Percentiles rank a stretch among this genome's conserved stretches.
These are phyloP conservation scores for Lachancea lanzarotensis DNA, from an alignment of 805 yeast species.

Conservation along the genomic window DNA sequence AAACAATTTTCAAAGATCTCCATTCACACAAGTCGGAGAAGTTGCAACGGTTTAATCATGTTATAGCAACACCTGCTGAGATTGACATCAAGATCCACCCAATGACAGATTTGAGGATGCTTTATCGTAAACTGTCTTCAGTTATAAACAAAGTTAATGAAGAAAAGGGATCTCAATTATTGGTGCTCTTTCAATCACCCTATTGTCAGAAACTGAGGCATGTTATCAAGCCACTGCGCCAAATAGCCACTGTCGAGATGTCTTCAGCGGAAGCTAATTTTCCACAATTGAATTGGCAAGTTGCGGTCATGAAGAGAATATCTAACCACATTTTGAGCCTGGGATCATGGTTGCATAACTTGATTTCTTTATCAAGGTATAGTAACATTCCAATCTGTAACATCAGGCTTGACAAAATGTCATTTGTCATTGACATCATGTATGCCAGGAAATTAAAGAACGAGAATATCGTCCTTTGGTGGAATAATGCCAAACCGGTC, in stretches of 20 bases:
- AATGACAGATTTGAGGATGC: conserved; percentile 46
- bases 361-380: conserved; percentile 59
- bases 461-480: conserved; percentile 77
- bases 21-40: conserved; percentile 42
- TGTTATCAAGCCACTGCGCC: conserved; percentile 41
- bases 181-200: conserved; percentile 73
- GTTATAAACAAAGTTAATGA: conserved; percentile 51
- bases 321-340: conserved; percentile 66
- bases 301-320: conserved; percentile 54
- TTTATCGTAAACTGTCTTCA: conserved; percentile 54
- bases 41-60: conserved; percentile 36
- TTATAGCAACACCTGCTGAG: conserved; percentile 47
- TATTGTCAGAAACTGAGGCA: conserved; percentile 41
- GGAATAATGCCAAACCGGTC: conserved; percentile 66
- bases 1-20: conserved; percentile 49
- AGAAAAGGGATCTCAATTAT: conserved; percentile 56
- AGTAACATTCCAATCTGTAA: conserved; percentile 85
- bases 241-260: conserved; percentile 60
- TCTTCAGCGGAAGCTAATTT: conserved; percentile 50
- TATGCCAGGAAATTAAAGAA: conserved; percentile 72
- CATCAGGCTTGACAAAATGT: conserved; percentile 66
- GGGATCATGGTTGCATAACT: conserved; percentile 64
- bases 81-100: conserved; percentile 50
- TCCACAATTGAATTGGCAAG: conserved; percentile 81
- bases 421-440: conserved; percentile 74